These are phyloP conservation scores for Lipomyces japonicus DNA, from an alignment of 805 yeast genomes.

Conservation along the genomic window DNA sequence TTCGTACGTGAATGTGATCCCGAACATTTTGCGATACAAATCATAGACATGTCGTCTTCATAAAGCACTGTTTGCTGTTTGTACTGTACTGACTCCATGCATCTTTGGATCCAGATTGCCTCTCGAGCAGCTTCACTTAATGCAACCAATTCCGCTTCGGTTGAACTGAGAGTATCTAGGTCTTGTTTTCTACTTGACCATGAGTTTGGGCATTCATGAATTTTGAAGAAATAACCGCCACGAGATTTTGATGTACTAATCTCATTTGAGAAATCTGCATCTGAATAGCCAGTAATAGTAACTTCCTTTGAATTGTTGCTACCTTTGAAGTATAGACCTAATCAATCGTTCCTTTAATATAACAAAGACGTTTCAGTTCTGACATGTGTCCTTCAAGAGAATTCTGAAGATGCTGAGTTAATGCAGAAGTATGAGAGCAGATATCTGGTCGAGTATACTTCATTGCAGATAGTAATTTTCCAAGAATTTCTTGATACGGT, in stretches of 20 bases:
- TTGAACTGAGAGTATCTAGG: not conserved
- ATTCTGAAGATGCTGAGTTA: not conserved
- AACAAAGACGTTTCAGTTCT: not conserved
- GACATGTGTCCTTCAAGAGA: not conserved
- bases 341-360: not conserved
- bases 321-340: not conserved
- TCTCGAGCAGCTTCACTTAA: not conserved
- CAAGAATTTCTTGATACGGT: not conserved
- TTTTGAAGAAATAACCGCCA: not conserved
- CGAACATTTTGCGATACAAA: not conserved
- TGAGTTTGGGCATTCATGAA: not conserved
- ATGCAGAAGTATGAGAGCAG: not conserved
- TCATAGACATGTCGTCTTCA: not conserved
- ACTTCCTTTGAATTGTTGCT: not conserved
- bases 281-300: not conserved
- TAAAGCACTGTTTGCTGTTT: not conserved
- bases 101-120: not conserved
- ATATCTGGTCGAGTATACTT: not conserved
- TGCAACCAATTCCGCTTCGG: not conserved
- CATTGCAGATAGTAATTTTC: not conserved
- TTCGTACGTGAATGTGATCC: not conserved
- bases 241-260: no score
- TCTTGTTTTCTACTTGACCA: not conserved
- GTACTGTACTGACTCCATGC: not conserved
- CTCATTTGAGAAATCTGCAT: not conserved